Conservation (phyloP, 2,329 filamentous ascomycete species). For the Penicillium fuscoglaucum region DNA sequence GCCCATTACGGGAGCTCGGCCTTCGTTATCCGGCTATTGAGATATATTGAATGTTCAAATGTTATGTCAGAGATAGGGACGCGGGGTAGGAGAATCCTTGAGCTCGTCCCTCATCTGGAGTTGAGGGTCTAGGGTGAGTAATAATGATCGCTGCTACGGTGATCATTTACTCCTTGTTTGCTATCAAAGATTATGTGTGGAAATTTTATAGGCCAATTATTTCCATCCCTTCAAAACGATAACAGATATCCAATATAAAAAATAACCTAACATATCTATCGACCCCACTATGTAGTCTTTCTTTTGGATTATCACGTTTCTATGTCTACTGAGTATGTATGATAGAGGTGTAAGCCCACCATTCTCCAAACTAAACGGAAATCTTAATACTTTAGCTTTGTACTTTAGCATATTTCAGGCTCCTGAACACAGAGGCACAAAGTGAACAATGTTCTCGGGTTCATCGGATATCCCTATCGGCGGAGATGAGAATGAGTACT, state of each 20-base stretch:
- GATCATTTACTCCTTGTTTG: conserved; percentile 7
- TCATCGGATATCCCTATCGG: neutral
- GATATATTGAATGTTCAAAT: neutral
- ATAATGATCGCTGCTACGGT: neutral
- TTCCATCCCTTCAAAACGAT: neutral
- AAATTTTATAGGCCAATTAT: neutral
- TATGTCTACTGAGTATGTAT: too few species aligned
- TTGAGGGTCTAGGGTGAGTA: neutral
- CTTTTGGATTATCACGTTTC: too few species aligned
- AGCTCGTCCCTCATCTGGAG: neutral
- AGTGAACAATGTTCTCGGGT: neutral
- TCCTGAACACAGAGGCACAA: neutral
- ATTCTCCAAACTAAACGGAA: neutral
- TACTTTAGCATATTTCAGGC: neutral
- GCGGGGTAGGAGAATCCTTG: neutral
- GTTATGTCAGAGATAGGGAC: neutral
- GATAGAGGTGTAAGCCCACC: neutral
- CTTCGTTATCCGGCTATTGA: neutral
- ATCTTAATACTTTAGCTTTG: neutral
- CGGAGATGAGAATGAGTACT: neutral
- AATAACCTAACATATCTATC: neutral
- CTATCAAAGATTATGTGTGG: neutral
- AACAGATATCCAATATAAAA: neutral
- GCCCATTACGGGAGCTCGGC: neutral
- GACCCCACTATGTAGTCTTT: neutral